Conservation (phyloP, 139 green algal genomes). For the Auxenochlorella pyrenoidosa region DNA sequence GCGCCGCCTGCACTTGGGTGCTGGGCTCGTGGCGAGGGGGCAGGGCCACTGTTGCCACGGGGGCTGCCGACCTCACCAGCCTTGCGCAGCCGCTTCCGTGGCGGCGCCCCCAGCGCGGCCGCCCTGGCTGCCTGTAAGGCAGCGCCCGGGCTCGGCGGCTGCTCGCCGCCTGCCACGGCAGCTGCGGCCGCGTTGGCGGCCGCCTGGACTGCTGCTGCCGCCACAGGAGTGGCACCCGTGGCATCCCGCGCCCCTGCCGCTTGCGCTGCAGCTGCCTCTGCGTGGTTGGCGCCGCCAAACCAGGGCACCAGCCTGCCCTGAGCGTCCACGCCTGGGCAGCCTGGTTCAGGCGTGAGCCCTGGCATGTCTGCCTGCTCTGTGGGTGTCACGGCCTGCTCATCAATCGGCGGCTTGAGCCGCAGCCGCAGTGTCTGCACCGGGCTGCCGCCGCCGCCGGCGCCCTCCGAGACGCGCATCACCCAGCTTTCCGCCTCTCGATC, state of each 20-base stretch:
- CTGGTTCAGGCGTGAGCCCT: background rate
- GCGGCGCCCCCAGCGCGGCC: background rate
- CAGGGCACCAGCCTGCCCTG: background rate
- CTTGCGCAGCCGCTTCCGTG: conserved; percentile 5
- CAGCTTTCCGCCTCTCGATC: background rate
- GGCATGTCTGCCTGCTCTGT: background rate
- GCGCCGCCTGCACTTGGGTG: background rate
- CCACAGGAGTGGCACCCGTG: background rate
- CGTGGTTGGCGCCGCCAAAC: background rate
- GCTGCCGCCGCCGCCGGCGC: background rate
- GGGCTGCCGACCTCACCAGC: background rate
- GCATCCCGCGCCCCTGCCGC: background rate
- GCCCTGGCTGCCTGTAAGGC: background rate
- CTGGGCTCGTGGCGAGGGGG: background rate
- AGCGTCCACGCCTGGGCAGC: background rate
- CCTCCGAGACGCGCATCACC: background rate
- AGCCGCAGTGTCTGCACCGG: background rate
- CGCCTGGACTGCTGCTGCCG: background rate
- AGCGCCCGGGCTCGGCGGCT: background rate
- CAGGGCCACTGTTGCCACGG: background rate
- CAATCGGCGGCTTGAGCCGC: background rate
- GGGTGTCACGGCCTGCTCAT: background rate
- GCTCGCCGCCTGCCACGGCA: background rate
- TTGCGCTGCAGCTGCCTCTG: background rate
- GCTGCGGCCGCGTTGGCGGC: background rate